A percentile compares a stretch with the other conserved stretches of the same genome.
Conservation (phyloP, 2,329 filamentous ascomycete species). For the Fusarium sp. region DNA sequence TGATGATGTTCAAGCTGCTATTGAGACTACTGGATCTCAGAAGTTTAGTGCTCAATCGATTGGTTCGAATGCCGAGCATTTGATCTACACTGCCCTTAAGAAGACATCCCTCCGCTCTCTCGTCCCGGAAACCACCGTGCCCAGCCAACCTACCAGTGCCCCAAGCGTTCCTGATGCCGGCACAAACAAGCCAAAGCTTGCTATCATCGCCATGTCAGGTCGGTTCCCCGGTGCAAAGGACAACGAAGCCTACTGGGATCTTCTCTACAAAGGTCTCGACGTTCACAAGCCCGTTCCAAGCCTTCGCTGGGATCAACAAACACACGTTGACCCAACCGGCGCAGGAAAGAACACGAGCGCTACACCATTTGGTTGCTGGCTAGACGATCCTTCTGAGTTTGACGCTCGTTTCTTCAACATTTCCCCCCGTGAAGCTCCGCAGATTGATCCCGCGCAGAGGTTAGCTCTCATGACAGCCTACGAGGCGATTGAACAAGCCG, state of each 20-base stretch:
- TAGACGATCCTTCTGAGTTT: conserved; percentile 74
- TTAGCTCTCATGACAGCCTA: conserved; percentile 74
- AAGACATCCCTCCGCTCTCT: conserved; percentile 27
- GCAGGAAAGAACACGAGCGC: conserved; percentile 70
- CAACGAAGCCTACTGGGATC: conserved; percentile 72
- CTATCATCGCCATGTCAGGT: conserved; percentile 75
- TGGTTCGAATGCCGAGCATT: conserved; percentile 29
- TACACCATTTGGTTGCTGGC: conserved; percentile 57
- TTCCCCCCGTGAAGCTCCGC: conserved; percentile 58
- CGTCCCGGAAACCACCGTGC: neutral
- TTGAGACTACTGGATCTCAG: neutral
- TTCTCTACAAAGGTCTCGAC: conserved; percentile 73
- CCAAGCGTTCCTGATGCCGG: neutral
- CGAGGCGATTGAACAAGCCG: conserved; percentile 75
- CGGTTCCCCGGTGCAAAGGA: conserved; percentile 71
- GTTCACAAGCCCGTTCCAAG: conserved; percentile 66
- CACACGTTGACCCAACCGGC: conserved; percentile 63
- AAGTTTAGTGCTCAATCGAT: conserved; percentile 22
- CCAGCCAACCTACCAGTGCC: accelerated
- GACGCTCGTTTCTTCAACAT: conserved; percentile 80
- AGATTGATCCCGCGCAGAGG: conserved; percentile 74
- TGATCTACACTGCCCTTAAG: conserved; percentile 39
- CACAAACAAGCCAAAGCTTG: conserved; percentile 46
- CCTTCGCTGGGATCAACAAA: conserved; percentile 39
- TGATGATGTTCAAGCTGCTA: conserved; percentile 1